A percentile compares a stretch with the other conserved stretches of the same genome.
Evolutionary conservation across 805 yeast species (phyloP).

Genomic region (Lachancea thermotolerans): DNA sequence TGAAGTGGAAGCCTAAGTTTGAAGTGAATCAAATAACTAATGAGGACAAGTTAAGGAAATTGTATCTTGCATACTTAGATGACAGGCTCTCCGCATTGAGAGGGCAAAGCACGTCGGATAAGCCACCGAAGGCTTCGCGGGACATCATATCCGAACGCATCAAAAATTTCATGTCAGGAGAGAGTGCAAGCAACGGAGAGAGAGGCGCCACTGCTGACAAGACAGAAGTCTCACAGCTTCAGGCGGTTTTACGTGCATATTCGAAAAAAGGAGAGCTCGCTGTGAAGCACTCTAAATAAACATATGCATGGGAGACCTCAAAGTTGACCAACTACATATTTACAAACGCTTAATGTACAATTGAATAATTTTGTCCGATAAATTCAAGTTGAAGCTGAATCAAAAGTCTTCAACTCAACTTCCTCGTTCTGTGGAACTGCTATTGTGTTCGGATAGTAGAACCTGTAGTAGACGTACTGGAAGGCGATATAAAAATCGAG

Average conservation of each 20-base stretch:
- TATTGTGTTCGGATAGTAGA: slow-evolving; percentile 23
- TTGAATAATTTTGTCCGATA: background rate
- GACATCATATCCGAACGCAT: slow-evolving; percentile 12
- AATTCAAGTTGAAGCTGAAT: background rate
- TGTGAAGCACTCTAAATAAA: background rate
- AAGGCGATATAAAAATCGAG: slow-evolving; percentile 67
- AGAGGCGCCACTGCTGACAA: background rate
- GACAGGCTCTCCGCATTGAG: slow-evolving; percentile 22
- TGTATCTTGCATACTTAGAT: slow-evolving; percentile 20
- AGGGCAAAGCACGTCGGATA: slow-evolving; percentile 16
- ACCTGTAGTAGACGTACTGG: slow-evolving; percentile 62
- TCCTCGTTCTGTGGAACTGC: background rate
- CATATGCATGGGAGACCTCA: background rate
- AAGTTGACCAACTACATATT: background rate
- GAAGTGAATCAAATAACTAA: slow-evolving; percentile 23
- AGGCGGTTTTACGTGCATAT: slow-evolving; percentile 21
- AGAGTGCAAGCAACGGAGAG: background rate
- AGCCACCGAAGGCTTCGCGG: slow-evolving; percentile 5
- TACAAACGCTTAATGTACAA: background rate
- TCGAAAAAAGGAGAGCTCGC: slow-evolving; percentile 17
- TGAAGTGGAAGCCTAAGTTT: slow-evolving; percentile 33
- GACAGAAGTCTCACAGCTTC: slow-evolving; percentile 8
- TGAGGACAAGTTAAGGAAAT: slow-evolving; percentile 10
- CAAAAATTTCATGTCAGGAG: slow-evolving; percentile 6
- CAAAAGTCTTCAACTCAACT: slow-evolving; percentile 2